Conservation (phyloP, 176 grass and related monocot species). For the Eragrostis nindensis region DNA sequence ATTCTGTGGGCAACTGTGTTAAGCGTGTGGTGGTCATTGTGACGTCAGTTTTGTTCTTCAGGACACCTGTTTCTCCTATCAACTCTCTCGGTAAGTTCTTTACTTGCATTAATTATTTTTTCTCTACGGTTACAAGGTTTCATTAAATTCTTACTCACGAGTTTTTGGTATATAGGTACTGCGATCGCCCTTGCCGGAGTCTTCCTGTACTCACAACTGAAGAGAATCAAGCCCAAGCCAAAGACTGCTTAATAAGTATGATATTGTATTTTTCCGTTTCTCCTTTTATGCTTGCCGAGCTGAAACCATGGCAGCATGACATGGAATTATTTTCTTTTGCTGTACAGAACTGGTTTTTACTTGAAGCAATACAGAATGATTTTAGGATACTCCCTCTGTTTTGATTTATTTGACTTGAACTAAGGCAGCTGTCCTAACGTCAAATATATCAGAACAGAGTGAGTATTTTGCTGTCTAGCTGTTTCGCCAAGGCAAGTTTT, state of each 20-base stretch:
- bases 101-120: too few relatives aligned
- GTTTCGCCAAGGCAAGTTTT: not conserved
- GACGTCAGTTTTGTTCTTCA: conserved; percentile 95
- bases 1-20: conserved; percentile 96
- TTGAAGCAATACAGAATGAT: too few relatives aligned
- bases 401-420: too few relatives aligned
- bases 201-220: conserved; percentile 93
- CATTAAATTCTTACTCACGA: not conserved
- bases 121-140: too few relatives aligned
- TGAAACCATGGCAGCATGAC: too few relatives aligned
- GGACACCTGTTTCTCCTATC: conserved; percentile 84
- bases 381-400: too few relatives aligned
- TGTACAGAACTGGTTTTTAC: too few relatives aligned
- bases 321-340: too few relatives aligned
- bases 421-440: too few relatives aligned
- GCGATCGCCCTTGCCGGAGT: conserved; percentile 83
- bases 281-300: not conserved
- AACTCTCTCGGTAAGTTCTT: conserved; percentile 68
- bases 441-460: too few relatives aligned
- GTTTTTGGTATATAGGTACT: conserved; percentile 56
- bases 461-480: not conserved
- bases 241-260: conserved; percentile 55
- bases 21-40: conserved; percentile 94
- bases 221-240: conserved; percentile 87
- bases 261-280: not conserved